Evolutionary conservation across 257 asterid species (phyloP), one percentile per base, ranked within the genome.

Genomic region (Nicotiana noctiflora): DNA sequence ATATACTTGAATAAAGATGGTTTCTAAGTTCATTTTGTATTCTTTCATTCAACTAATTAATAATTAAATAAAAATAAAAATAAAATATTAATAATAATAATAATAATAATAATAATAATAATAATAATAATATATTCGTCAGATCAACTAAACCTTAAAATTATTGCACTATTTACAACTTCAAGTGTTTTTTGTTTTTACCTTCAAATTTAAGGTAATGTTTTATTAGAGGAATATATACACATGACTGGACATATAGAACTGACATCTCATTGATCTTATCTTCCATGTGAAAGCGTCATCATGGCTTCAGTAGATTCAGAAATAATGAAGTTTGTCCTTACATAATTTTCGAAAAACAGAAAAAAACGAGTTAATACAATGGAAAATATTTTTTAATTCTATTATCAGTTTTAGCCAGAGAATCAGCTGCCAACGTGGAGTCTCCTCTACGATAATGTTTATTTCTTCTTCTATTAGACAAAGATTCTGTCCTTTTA

Each of bases 391-490:
- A 15, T 27, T 74, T 60, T 5, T 34, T 78, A 25, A 2, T 12
- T 40, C 10, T 1, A 7, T 40, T 40, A 40, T 7, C 46, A 8
- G 7, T 55, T 68, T 52, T 37, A 37, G 32, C 34, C 80, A 77
- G 88, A 80, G 86, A 87, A 87, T 81, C 68, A 83, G 77, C 83
- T 76, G 86, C 80, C 84, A 84, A 63, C 82, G 23, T 70, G 55
- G 84, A 84, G 88, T 53, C 81, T 66, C 76, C 44, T 84, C 56
- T 64, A 80, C 31, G 66, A 68, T 83, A 57, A 81, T 81, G 46
- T 86, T 78, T 68, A 10, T 19, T 81, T 80, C 14, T 80, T 65
- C 19, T 79, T 74, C 79, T 19, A 59, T 57, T 56, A 34, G 89
- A 87, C 89, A 82, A 84, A 84, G 83, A 84, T 87, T 81, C 90